phyloP scores from a whole-genome alignment of 2,329 filamentous ascomycete species.

The Diaporthe eres region DNA sequence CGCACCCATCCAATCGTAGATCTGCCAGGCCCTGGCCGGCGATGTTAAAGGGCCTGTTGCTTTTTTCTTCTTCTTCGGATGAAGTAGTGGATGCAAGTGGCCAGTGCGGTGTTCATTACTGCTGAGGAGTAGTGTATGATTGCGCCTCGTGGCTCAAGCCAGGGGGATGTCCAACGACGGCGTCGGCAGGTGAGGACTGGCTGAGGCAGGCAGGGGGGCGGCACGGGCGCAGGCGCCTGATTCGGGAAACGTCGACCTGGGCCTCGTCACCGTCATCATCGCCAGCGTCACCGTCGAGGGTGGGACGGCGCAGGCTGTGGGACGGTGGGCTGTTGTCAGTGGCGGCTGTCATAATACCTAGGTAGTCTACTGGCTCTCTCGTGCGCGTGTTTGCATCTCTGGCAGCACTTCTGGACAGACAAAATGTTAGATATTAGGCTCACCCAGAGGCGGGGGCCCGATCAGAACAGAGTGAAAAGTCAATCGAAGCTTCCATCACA shows the following conservation, averaged over 20 bases:
- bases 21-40: not conserved
- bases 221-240: not conserved
- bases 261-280: not conserved
- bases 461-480: not conserved
- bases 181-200: conserved; percentile 16
- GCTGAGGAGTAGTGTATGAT: not conserved
- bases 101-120: conserved; percentile 10
- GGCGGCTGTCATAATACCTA: not conserved
- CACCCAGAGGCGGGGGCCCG: not conserved
- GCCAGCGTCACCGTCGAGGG: conserved; percentile 8
- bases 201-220: not conserved
- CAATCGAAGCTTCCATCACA: not conserved
- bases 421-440: not conserved
- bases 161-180: not conserved
- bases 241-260: not conserved
- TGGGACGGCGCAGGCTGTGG: conserved; percentile 20
- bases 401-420: no score
- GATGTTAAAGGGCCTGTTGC: not conserved
- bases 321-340: conserved; percentile 1
- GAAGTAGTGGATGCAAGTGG: not conserved
- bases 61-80: not conserved
- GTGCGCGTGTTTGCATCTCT: not conserved
- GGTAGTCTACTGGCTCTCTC: not conserved
- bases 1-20: conserved; percentile 26
- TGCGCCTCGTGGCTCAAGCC: conserved; percentile 6